Conservation (phyloP, 441 rosid genomes). For the Brassica balearica region DNA sequence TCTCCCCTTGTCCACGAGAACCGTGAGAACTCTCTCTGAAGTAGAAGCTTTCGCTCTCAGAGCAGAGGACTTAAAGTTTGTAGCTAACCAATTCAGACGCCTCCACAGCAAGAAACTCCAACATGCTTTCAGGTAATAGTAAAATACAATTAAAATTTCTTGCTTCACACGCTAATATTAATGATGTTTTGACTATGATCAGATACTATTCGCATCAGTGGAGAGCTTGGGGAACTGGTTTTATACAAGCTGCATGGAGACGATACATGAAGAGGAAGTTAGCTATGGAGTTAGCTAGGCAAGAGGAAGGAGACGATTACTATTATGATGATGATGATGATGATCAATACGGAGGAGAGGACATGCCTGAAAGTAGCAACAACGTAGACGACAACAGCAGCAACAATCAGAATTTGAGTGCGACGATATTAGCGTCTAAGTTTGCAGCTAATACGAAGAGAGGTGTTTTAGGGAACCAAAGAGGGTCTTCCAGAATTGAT, state of each 20-base stretch:
- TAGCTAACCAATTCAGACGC: constrained; percentile 80
- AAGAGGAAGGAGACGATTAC: constrained; percentile 51
- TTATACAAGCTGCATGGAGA: constrained; percentile 78
- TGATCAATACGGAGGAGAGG: constrained; percentile 34
- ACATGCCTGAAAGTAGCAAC: constrained; percentile 29
- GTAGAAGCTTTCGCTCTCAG: constrained; percentile 83
- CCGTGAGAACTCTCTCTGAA: constrained; percentile 67
- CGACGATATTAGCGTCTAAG: constrained; percentile 66
- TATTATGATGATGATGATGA: constrained; percentile 34
- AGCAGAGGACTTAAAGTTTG: constrained; percentile 79
- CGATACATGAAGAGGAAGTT: constrained; percentile 58
- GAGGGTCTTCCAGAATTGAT: constrained; percentile 44
- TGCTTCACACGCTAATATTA: constrained; percentile 12
- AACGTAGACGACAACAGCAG: constrained; percentile 4
- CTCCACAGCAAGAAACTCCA: constrained; percentile 85
- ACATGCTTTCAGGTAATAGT: constrained; percentile 69
- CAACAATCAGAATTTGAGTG: constrained; percentile 54
- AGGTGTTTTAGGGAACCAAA: constrained; percentile 47
- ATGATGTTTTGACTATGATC: constrained; percentile 11
- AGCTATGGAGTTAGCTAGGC: constrained; percentile 71
- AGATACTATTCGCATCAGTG: constrained; percentile 89
- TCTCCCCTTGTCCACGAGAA: constrained; percentile 77
- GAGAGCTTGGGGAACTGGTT: constrained; percentile 89
- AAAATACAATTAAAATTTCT: background rate
- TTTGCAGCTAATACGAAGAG: constrained; percentile 69